Evolutionary conservation across 164 flowering plant genomes (phyloP).

Genomic region (Cinnamomum chago): DNA sequence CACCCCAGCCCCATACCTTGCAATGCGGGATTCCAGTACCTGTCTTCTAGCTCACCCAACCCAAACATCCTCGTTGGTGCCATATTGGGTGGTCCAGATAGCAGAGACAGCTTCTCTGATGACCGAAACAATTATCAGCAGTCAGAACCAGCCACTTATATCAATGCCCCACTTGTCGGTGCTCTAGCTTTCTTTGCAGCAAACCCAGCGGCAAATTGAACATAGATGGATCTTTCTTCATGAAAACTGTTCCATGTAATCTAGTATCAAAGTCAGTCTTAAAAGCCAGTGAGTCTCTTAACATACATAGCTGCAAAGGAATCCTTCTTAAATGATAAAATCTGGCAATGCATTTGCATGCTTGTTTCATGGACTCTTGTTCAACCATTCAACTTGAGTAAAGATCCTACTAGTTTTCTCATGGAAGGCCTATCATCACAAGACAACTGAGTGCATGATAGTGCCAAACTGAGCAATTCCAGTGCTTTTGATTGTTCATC

Average conservation of each 20-base stretch:
- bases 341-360: no score
- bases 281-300: not conserved
- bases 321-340: not conserved
- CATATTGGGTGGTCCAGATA: constrained; percentile 83
- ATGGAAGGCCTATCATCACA: constrained; percentile 24
- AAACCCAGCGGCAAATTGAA: constrained; percentile 1
- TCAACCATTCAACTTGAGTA: constrained; percentile 6
- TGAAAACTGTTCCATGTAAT: not conserved
- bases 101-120: constrained; percentile 55
- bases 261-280: not conserved
- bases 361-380: no score
- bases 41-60: constrained; percentile 58
- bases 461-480: constrained; percentile 21
- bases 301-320: not conserved
- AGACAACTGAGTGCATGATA: constrained; percentile 24
- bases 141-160: constrained; percentile 93
- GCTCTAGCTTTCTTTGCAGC: constrained; percentile 66
- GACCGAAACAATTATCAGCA: constrained; percentile 76
- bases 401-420: constrained; percentile 24
- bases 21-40: constrained; percentile 57
- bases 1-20: constrained; percentile 62
- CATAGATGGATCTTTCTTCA: not conserved
- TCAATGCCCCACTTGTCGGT: constrained; percentile 93
- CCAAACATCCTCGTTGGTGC: constrained; percentile 86
- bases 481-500: constrained; percentile 24